Conservation (phyloP, 2,329 filamentous ascomycete species). For the Aschersonia sp. region DNA sequence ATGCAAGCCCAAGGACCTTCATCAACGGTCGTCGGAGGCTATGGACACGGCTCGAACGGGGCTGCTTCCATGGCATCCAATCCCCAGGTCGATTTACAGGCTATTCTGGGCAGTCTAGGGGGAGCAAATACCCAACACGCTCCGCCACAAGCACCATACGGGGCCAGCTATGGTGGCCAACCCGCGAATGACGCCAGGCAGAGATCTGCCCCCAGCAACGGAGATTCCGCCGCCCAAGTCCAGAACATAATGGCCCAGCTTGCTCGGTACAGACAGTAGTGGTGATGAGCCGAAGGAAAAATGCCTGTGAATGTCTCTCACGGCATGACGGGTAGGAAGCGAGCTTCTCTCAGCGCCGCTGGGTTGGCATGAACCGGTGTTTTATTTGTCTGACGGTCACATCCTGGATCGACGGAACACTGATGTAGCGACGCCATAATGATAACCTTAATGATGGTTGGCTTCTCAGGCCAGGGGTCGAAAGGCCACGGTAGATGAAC, state of each 20-base stretch:
- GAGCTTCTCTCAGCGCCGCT: no score
- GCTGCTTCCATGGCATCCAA: conserved; percentile 9
- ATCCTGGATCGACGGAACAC: no score
- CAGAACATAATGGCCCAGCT: conserved; percentile 65
- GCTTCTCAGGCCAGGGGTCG: no score
- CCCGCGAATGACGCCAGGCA: conserved; percentile 13
- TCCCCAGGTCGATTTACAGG: conserved; percentile 28
- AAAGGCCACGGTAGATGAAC: no score
- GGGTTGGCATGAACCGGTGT: no score
- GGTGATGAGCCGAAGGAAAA: no score
- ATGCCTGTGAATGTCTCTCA: no score
- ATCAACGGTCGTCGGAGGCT: conserved; percentile 2
- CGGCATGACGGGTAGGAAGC: no score
- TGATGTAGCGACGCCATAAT: no score
- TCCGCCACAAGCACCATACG: conserved; percentile 13
- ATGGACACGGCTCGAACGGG: conserved; percentile 1
- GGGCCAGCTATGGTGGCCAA: conserved; percentile 15
- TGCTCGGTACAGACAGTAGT: conserved; percentile 44
- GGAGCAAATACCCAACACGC: conserved; percentile 9
- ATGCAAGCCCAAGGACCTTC: conserved; percentile 21
- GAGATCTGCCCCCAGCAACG: conserved; percentile 8
- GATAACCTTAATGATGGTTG: no score
- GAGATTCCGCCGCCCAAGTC: conserved; percentile 36
- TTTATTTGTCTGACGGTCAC: no score
- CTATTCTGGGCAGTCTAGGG: conserved; percentile 27